Conservation (phyloP, 2,329 filamentous ascomycete genomes). For the Chaetomium olivaceum region DNA sequence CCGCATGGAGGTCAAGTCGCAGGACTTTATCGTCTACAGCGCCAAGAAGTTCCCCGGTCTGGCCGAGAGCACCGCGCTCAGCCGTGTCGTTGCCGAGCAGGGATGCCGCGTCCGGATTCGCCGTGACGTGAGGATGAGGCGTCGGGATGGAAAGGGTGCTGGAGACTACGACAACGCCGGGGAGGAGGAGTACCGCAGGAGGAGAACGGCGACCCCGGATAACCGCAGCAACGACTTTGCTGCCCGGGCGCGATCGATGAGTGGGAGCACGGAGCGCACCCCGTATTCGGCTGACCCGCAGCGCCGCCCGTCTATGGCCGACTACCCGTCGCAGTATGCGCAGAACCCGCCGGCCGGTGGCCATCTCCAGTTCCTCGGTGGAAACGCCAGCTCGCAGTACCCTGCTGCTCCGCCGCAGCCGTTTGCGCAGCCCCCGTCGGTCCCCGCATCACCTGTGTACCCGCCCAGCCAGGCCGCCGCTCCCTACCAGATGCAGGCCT, state of each 20-base stretch:
- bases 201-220: conserved; percentile 40
- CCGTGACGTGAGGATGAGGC: conserved; percentile 61
- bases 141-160: conserved; percentile 53
- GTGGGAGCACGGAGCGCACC: conserved; percentile 37
- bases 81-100: conserved; percentile 90
- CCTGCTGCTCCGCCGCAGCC: conserved; percentile 31
- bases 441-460: conserved; percentile 40
- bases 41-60: conserved; percentile 98
- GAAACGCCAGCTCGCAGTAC: conserved; percentile 31
- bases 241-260: conserved; percentile 38
- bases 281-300: conserved; percentile 37
- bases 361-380: conserved; percentile 35
- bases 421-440: conserved; percentile 35
- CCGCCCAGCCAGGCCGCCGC: conserved; percentile 24
- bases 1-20: conserved; percentile 85
- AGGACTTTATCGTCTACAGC: conserved; percentile 85
- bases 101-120: conserved; percentile 95
- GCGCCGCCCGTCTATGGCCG: conserved; percentile 38
- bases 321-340: conserved; percentile 38
- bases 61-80: conserved; percentile 83
- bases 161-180: conserved; percentile 36
- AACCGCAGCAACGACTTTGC: conserved; percentile 28
- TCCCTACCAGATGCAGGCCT: conserved; percentile 27
- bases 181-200: conserved; percentile 38
- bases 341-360: conserved; percentile 30